Evolutionary conservation across 495 filamentous ascomycete species (phyloP), one percentile per base, ranked within the genome.

Genomic region (Aspergillus sclerotiicarbonarius): DNA sequence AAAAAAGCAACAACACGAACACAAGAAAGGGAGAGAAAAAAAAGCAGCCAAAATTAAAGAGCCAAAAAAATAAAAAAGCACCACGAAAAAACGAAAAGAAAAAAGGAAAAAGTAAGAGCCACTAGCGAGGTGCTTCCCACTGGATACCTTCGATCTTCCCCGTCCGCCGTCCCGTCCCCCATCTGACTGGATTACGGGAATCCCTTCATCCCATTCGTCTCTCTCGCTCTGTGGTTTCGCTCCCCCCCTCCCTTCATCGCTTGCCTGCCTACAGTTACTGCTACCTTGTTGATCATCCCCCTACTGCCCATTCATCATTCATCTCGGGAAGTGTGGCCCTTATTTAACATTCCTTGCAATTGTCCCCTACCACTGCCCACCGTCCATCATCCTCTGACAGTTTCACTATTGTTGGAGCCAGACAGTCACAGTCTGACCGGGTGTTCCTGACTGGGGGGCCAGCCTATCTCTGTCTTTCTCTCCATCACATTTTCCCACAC

Each of bases 121-220:
- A 59, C 55, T 61, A 56, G 52, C 39, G 48, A 44, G 58, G 32
- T n/a, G 35, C 32, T n/a, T 25, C 37, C 51, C 46, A 53, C 48
- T 65, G 57, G 62, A 51, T 58, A 55, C 48, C 51, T 46, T 55
- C 47, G 54, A 62, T 60, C 56, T 59, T 61, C 58, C 59, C 56
- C 52, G 37, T 56, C 52, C 60, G 32, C 49, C 44, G 43, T 55
- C 35, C 59, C 53, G 56, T 61, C 56, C 57, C 58, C 53, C 53
- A 57, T 59, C 50, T 56, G 51, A 21, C 54, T 57, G n/a, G 41
- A 53, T 46, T 61, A 55, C 58, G 43, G 54, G 54, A 62, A 51
- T 64, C 50, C 56, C 50, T 53, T 60, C 57, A 53, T 61, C 54
- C 41, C 41, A 53, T 60, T 50, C 54, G 32, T 60, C 44, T 50